Evolutionary conservation across 2,329 filamentous ascomycete genomes (phyloP), one percentile per base, ranked within the genome.

Genomic region (Clarireedia paspali): DNA sequence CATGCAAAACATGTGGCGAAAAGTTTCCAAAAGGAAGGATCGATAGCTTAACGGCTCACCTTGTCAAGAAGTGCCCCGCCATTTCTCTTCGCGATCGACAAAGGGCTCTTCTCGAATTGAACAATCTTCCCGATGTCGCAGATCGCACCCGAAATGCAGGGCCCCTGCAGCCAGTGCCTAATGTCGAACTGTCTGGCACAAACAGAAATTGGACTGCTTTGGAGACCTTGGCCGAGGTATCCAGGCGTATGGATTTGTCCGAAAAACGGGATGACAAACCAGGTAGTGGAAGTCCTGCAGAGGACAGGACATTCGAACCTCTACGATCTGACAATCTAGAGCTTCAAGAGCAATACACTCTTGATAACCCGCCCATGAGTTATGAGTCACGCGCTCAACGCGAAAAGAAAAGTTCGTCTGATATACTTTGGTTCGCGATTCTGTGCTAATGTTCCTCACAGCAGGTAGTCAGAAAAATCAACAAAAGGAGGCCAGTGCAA

Each of bases 21-120:
- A 87, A 88, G 71, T 96, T 96, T 61, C 88, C 89, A 60, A 95
- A 95, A 70, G 91, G 91, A 59, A 84, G 91, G 60, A 87, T 89
- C 66, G 91, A 96, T 67, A 89, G 83, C 65, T 74, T 96, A 59
- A 87, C 84, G 45, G 85, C 80, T 60, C 91, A 96, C 68, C 79
- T 96, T 55, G 85, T 89, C 53, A 94, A 91, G 70, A 90, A 88
- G 76, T 96, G 91, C 69, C 88, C 88, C 42, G 87, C 86, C 53
- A 85, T 95, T 52, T 82, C 84, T 60, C 77, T 87, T 60, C 78
- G 81, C 57, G 89, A 94, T 67, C 84, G 88, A 53, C 84, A 89
- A 73, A 84, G 87, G 66, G 88, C 88, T 56, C 79, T 87, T 62
- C 75, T 89, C 57, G 82, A 88, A 61, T 78, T 91, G 17, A 83